phyloP scores from a whole-genome alignment of 2,329 filamentous ascomycete species.

The Beauveria scarabaeidicola region DNA sequence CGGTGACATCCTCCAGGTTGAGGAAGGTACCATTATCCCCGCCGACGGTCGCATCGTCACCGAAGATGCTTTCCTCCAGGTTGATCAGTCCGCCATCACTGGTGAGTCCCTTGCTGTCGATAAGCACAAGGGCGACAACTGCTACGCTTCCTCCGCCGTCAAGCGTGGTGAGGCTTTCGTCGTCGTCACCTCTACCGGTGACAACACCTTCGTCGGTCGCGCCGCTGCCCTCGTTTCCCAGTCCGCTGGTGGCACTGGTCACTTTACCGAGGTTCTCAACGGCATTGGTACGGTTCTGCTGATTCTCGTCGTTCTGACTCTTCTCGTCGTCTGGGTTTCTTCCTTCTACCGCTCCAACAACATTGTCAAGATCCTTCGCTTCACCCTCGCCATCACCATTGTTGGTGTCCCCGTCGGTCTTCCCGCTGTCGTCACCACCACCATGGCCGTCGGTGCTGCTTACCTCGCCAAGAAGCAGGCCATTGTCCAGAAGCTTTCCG shows the following conservation, averaged over 20 bases:
- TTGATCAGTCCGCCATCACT: conserved; percentile 87
- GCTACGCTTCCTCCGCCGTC: conserved; percentile 79
- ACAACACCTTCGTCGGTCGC: conserved; percentile 84
- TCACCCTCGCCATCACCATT: conserved; percentile 82
- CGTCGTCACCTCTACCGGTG: conserved; percentile 75
- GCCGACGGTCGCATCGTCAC: conserved; percentile 82
- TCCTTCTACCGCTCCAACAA: conserved; percentile 80
- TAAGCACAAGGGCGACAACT: conserved; percentile 73
- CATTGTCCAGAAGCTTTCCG: conserved; percentile 86
- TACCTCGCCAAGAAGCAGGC: conserved; percentile 89
- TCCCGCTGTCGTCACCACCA: conserved; percentile 85
- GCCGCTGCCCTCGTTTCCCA: conserved; percentile 78
- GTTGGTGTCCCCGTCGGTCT: conserved; percentile 91
- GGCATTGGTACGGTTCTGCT: conserved; percentile 75
- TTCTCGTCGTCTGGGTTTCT: conserved; percentile 76
- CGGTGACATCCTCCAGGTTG: conserved; percentile 81
- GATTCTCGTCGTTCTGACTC: conserved; percentile 65
- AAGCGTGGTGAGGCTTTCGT: conserved; percentile 85
- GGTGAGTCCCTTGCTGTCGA: conserved; percentile 88
- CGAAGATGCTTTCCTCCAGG: conserved; percentile 75
- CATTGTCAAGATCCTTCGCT: conserved; percentile 72
- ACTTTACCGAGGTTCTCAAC: conserved; percentile 88
- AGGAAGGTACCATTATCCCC: conserved; percentile 85
- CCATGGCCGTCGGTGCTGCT: conserved; percentile 87
- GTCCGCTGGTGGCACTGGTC: conserved; percentile 64